A percentile compares a stretch with the other conserved stretches of the same genome.
These are phyloP conservation scores for Hypoxylon crocopeplum DNA, from an alignment of 495 filamentous ascomycete species.

Conservation along the genomic window DNA sequence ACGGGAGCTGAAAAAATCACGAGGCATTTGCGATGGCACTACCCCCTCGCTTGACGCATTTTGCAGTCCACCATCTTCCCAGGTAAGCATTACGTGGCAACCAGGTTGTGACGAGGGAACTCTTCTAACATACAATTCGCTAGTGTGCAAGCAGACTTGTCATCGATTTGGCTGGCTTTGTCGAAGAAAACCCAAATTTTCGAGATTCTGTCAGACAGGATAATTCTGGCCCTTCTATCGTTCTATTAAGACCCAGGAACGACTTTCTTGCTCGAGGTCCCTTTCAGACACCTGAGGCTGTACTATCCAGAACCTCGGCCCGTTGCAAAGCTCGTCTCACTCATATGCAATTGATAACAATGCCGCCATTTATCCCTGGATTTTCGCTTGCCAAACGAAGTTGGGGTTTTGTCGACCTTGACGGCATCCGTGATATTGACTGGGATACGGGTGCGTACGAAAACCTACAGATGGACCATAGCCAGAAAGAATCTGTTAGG, in stretches of 20 bases:
- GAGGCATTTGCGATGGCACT: neutral
- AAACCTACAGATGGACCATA: slow-evolving; percentile 14
- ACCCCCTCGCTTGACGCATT: neutral
- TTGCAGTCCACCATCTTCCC: slow-evolving; percentile 4
- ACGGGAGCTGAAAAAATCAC: neutral
- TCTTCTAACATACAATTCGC: neutral
- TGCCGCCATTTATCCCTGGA: slow-evolving; percentile 17
- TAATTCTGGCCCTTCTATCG: neutral
- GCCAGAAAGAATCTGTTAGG: slow-evolving; percentile 13
- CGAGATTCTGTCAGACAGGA: neutral
- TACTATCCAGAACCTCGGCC: too few relatives aligned
- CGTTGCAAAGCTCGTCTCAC: neutral
- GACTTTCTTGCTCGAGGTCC: too few relatives aligned
- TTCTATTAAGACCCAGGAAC: neutral
- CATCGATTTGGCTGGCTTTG: slow-evolving; percentile 4
- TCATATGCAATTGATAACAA: neutral
- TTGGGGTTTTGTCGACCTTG: slow-evolving; percentile 19
- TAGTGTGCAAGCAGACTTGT: neutral
- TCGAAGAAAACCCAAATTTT: slow-evolving; percentile 9
- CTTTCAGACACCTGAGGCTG: too few relatives aligned
- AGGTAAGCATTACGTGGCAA: neutral
- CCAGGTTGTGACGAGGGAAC: neutral
- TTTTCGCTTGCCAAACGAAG: slow-evolving; percentile 14
- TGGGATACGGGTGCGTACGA: slow-evolving; percentile 20
- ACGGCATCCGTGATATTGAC: slow-evolving; percentile 6